A percentile compares a stretch with the other conserved stretches of the same genome.
Conservation (phyloP, 139 green algal genomes). For the Nannochloris sp. region DNA sequence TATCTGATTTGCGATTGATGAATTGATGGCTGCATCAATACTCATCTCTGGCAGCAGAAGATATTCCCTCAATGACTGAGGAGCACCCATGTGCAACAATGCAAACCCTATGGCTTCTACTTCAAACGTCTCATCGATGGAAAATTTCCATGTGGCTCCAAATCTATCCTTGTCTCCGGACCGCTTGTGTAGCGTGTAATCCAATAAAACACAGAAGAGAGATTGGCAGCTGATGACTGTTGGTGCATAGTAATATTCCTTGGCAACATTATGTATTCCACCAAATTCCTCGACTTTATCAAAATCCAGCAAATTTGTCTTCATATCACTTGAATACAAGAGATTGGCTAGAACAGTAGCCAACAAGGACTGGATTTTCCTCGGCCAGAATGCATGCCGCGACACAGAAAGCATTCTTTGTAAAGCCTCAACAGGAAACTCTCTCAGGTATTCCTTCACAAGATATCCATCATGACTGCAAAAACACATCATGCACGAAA, state of each 20-base stretch:
- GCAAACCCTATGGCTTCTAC: conserved; percentile 12
- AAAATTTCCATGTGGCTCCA: not conserved
- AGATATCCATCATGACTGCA: conserved; percentile 35
- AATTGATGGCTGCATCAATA: not conserved
- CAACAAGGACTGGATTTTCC: conserved; percentile 29
- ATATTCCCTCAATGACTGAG: conserved; percentile 12
- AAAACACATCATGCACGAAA: conserved; percentile 54
- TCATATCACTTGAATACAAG: conserved; percentile 19
- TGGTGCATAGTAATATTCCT: conserved; percentile 19
- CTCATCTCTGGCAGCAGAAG: conserved; percentile 3
- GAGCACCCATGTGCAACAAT: conserved; percentile 13
- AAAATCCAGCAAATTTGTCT: conserved; percentile 6
- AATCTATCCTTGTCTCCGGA: conserved; percentile 2
- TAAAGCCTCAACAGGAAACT: conserved; percentile 34
- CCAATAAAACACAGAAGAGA: conserved; percentile 21
- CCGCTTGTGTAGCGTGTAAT: conserved; percentile 6
- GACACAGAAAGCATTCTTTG: conserved; percentile 42
- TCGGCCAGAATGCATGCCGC: conserved; percentile 30
- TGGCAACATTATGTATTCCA: conserved; percentile 24
- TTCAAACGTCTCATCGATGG: conserved; percentile 1
- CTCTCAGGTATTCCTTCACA: conserved; percentile 29
- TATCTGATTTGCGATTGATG: not conserved
- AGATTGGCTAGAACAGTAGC: conserved; percentile 29
- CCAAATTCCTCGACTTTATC: conserved; percentile 29
- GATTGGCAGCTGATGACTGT: conserved; percentile 2